Evolutionary conservation across 495 filamentous ascomycete species (phyloP).

Genomic region (Aspergillus asperescens): DNA sequence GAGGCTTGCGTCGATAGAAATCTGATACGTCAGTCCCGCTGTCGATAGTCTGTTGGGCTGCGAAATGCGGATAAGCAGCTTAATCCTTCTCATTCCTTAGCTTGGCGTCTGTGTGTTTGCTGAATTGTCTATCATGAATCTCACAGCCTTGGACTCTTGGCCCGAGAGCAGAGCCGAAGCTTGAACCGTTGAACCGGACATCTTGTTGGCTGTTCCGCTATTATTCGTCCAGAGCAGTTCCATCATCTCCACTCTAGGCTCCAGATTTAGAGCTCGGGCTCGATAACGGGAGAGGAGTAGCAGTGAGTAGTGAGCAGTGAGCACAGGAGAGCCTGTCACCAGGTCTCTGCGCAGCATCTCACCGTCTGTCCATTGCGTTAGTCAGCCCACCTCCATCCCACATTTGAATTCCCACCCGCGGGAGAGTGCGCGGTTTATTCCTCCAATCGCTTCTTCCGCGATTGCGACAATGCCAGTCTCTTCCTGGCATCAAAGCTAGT

Average conservation of each 20-base stretch:
- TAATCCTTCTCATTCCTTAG: not conserved
- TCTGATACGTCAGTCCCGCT: not conserved
- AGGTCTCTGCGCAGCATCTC: not conserved
- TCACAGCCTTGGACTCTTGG: not conserved
- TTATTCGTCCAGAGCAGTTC: not conserved
- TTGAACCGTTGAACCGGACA: slow-evolving; percentile 2
- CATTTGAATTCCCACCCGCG: not conserved
- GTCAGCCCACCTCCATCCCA: not conserved
- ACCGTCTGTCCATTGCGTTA: not conserved
- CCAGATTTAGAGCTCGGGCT: not conserved
- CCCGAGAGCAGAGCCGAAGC: slow-evolving; percentile 5
- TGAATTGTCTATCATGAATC: not conserved
- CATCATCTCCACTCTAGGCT: slow-evolving; percentile 6
- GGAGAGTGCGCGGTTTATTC: slow-evolving; percentile 1
- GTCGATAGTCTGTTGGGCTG: not conserved
- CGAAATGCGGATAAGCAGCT: not conserved
- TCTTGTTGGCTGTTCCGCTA: not conserved
- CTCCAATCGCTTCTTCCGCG: not conserved
- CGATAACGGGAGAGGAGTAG: too few relatives aligned
- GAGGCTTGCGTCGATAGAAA: not conserved
- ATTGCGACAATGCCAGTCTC: not conserved
- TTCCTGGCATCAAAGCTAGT: not conserved
- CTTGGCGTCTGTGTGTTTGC: not conserved
- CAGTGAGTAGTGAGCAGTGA: not conserved
- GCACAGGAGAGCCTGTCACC: too few relatives aligned